Percentiles rank a stretch among this genome's conserved stretches.
phyloP scores from a whole-genome alignment of 179 eudicot species.

The Beta lomatogona region DNA sequence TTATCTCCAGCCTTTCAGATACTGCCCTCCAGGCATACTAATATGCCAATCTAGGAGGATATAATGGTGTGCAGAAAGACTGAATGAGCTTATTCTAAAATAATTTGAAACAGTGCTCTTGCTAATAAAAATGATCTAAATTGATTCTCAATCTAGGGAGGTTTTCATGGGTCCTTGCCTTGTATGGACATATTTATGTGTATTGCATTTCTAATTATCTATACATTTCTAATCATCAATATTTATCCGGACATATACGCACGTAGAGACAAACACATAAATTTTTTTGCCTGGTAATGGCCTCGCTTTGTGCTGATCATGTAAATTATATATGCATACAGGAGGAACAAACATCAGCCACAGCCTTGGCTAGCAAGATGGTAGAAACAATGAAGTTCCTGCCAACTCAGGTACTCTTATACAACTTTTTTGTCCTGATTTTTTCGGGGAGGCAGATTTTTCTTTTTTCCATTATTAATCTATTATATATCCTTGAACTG shows the following conservation, averaged over 20 bases:
- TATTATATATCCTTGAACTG: slow-evolving; percentile 2
- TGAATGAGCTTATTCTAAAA: neutral
- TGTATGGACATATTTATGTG: neutral
- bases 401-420: slow-evolving; percentile 67
- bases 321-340: slow-evolving; percentile 29
- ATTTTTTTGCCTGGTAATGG: slow-evolving; percentile 10
- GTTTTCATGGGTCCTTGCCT: neutral
- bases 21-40: neutral
- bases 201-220: neutral
- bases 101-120: neutral
- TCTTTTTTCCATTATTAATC: neutral
- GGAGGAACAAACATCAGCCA: slow-evolving; percentile 86
- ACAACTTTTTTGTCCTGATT: neutral
- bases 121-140: neutral
- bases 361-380: slow-evolving; percentile 80
- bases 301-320: neutral
- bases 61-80: neutral
- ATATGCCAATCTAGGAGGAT: neutral
- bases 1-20: neutral
- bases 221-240: neutral
- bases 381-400: slow-evolving; percentile 81
- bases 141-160: neutral
- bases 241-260: neutral
- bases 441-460: neutral
- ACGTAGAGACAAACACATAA: no score